These are phyloP conservation scores for Pyrenophora tritici-repentis DNA, from an alignment of 2,329 filamentous ascomycete species.

Conservation along the genomic window DNA sequence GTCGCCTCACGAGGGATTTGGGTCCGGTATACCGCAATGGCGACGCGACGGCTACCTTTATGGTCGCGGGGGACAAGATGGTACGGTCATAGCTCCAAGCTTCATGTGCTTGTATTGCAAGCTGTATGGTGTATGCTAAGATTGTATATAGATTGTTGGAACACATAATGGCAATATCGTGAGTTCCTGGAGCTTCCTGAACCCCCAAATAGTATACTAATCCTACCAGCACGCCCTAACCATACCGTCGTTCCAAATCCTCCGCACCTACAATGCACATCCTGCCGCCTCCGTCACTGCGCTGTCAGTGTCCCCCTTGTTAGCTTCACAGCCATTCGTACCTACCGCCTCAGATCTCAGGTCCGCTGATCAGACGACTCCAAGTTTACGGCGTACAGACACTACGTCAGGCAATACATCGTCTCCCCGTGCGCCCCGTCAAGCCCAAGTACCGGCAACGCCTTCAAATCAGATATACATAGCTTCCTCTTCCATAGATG, in stretches of 20 bases:
- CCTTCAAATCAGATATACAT: constrained; percentile 93
- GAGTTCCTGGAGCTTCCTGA: constrained; percentile 48
- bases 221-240: constrained; percentile 75
- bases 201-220: constrained; percentile 11
- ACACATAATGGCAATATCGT: constrained; percentile 97
- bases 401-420: constrained; percentile 45
- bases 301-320: constrained; percentile 85
- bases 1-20: constrained; percentile 79
- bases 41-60: constrained; percentile 89
- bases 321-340: constrained; percentile 60
- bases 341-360: constrained; percentile 25
- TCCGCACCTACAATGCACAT: constrained; percentile 91
- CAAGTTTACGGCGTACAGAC: constrained; percentile 48
- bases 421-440: constrained; percentile 59
- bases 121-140: constrained; percentile 65
- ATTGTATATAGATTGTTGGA: constrained; percentile 71
- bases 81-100: constrained; percentile 55
- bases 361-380: constrained; percentile 40
- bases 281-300: constrained; percentile 81
- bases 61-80: constrained; percentile 96
- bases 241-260: constrained; percentile 76
- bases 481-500: constrained; percentile 91
- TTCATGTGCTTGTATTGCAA: constrained; percentile 47
- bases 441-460: constrained; percentile 68
- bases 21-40: constrained; percentile 87